Evolutionary conservation across 2,329 filamentous ascomycete species (phyloP), one percentile per base, ranked within the genome.

Genomic region (Cyphellophora attinorum): DNA sequence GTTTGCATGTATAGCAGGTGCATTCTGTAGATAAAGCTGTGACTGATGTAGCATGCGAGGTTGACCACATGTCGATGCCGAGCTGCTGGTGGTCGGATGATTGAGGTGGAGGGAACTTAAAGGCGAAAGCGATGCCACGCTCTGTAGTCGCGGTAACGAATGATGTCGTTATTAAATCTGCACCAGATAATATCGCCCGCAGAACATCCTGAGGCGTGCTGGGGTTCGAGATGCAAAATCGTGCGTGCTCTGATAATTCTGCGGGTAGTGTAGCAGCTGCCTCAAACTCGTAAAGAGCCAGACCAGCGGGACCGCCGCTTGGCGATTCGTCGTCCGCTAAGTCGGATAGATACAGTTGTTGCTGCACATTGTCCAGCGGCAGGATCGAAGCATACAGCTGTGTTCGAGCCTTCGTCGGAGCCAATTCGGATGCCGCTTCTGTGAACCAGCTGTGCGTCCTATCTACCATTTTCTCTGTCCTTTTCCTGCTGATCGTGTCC

Each of bases 381-480:
- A 94, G 67, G 1, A 94, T 65, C 0, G 74, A 70, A 3, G 73
- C 74, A 46, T 79, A 76, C 19, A 76, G 64, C 4, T 10, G 19
- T 10, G 11, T n/a, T 14, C 27, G 28, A 11, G n/a, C 23, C 19
- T n/a, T 29, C n/a, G 12, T 14, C 11, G 15, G 13, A 21, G 45
- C 40, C 19, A 15, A 12, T 23, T 27, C 11, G 18, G 23, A 13
- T 11, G 40, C 18, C 33, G 85, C 75, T 42, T 81, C 73, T 15
- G 75, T 72, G 12, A 89, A 65, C 85, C 86, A 96, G 23, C 74
- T 71, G 53, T 91, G 81, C 1, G 85, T 94, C 37, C 89, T 72
- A 51, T 91, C 85, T 15, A 77, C 79, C 78, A 94, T 95, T 51
- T 84, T 86, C 21, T 76, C 68, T 30, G 81, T 74, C 29, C 88